Evolutionary conservation across 1,284 basidiomycete genomes (phyloP), one percentile per base, ranked within the genome.

Genomic region (Athelia sp.): DNA sequence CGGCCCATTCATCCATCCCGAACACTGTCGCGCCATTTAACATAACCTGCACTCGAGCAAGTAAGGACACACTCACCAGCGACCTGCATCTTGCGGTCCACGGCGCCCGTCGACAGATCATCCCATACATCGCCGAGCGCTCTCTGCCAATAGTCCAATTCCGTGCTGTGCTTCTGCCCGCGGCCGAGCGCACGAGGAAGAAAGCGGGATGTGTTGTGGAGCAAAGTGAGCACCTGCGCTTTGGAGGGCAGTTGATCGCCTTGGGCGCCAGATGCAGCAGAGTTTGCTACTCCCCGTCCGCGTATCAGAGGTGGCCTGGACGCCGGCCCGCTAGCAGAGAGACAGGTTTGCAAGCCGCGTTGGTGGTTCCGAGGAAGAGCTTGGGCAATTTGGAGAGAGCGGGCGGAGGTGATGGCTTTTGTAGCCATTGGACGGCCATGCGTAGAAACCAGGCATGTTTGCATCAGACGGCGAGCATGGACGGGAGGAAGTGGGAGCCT

Each of bases 1-100:
- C 69, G 15, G 81, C 71, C 61, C 66, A 72, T 54, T 75, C 64
- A 59, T 82, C 78, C 46, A 75, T 58, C 8, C 77, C 76, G 56
- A 73, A 79, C 4, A 87, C 85, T 85, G 44, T 34, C 44, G 11
- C 13, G 32, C 18, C 32, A 26, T 21, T 17, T 53, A 48, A 47
- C 50, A 54, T 46, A 38, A 51, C 50, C 24, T 38, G 42, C 18
- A 40, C 21, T 17, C 8, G 15, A 34, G 31, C 14, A 21, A 26
- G 34, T 34, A 40, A 13, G 14, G 13, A 49, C 22, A 36, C 3
- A 63, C 78, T 52, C 48, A 82, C 82, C 74, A 42, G 72, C 70
- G 47, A 86, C 64, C 32, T 74, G 72, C 17, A 61, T 65, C 48
- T 64, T 64, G 48, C 52, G 54, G 21, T 53, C 57, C 6, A 56